phyloP scores from a whole-genome alignment of 2,329 filamentous ascomycete species.

The Bertia moriformis region DNA sequence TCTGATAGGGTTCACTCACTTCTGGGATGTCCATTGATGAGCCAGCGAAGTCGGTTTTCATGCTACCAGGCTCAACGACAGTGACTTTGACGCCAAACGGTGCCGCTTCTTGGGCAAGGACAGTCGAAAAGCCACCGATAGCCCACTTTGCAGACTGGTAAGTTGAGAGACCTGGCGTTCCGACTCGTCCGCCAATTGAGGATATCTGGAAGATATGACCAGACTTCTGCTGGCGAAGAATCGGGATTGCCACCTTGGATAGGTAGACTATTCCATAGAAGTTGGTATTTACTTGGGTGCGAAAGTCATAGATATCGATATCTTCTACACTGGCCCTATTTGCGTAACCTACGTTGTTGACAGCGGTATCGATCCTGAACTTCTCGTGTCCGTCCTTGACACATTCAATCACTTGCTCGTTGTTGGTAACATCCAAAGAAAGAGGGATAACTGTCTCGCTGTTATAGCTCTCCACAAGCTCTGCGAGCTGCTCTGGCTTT shows the following conservation, averaged over 20 bases:
- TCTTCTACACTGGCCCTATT: slow-evolving; percentile 10
- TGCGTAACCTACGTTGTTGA: neutral
- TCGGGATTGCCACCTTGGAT: slow-evolving; percentile 9
- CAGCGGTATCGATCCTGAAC: neutral
- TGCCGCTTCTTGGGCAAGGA: slow-evolving; percentile 9
- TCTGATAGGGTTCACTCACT: too few species aligned
- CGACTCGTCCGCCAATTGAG: slow-evolving; percentile 9
- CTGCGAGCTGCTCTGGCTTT: slow-evolving; percentile 7
- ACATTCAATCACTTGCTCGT: neutral
- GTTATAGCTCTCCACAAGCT: too few species aligned
- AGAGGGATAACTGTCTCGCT: slow-evolving; percentile 12
- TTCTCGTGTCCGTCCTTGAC: neutral
- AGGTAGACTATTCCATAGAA: slow-evolving; percentile 11
- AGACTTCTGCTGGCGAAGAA: slow-evolving; percentile 9
- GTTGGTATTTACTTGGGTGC: slow-evolving; percentile 11
- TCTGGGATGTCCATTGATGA: too few species aligned
- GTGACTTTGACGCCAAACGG: slow-evolving; percentile 11
- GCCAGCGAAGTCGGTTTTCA: slow-evolving; percentile 12
- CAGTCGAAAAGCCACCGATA: slow-evolving; percentile 11
- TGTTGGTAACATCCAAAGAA: slow-evolving; percentile 1
- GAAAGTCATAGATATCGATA: too few species aligned
- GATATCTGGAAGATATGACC: slow-evolving; percentile 11
- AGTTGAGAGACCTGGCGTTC: slow-evolving; percentile 7
- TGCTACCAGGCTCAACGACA: slow-evolving; percentile 10
- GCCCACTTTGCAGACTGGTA: slow-evolving; percentile 13